Percentiles rank a stretch among this genome's conserved stretches.
These are phyloP conservation scores for Bacidia rubella DNA, from an alignment of 495 filamentous ascomycete species.

Conservation along the genomic window DNA sequence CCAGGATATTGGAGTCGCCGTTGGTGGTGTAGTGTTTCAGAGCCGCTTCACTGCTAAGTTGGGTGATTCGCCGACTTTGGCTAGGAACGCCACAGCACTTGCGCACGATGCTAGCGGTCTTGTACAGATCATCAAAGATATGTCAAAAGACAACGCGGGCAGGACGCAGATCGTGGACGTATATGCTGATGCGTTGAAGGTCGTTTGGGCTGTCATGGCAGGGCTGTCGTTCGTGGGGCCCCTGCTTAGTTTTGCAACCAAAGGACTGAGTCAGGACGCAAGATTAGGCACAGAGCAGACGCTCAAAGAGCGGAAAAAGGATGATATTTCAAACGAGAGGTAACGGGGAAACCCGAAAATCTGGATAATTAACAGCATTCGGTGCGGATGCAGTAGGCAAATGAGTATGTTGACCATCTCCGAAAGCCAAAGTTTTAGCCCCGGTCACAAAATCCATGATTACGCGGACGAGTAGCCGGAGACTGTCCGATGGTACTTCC, in stretches of 20 bases:
- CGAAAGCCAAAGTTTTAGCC: no score
- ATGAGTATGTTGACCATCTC: no score
- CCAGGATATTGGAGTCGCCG: slow-evolving; percentile 40
- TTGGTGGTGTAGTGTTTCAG: slow-evolving; percentile 36
- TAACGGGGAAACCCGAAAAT: no score
- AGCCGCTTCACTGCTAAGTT: slow-evolving; percentile 19
- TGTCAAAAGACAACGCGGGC: slow-evolving; percentile 15
- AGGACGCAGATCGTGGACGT: slow-evolving; percentile 18
- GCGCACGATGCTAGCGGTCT: slow-evolving; percentile 24
- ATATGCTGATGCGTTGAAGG: slow-evolving; percentile 22
- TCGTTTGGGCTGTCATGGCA: slow-evolving; percentile 25
- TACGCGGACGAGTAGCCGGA: no score
- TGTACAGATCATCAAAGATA: slow-evolving; percentile 25
- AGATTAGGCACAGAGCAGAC: no score
- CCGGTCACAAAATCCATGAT: no score
- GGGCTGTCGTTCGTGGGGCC: slow-evolving; percentile 3
- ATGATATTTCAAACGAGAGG: no score
- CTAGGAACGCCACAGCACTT: slow-evolving; percentile 20
- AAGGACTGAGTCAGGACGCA: slow-evolving; percentile 4
- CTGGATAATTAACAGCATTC: no score
- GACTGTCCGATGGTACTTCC: no score
- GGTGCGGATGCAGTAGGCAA: no score
- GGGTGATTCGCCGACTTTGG: slow-evolving; percentile 19
- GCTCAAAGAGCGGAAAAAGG: no score
- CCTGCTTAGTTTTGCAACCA: not conserved